Percentiles rank a stretch among this genome's conserved stretches.
phyloP scores from a whole-genome alignment of 441 rosid species.

The Heliophila coronopifolia region DNA sequence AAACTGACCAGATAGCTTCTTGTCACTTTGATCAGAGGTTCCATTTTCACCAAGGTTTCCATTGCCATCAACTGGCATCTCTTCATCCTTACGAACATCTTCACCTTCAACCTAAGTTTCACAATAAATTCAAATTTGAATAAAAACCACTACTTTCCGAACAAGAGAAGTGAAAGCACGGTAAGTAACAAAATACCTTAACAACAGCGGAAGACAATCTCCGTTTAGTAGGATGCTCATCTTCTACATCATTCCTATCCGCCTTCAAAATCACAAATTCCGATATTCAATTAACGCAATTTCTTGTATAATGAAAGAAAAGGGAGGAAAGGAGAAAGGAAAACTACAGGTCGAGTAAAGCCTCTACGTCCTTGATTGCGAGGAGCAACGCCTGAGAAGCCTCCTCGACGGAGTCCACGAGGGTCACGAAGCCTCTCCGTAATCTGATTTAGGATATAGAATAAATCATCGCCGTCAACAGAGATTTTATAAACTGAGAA shows the following conservation, averaged over 20 bases:
- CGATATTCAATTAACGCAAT: not conserved
- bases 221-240: constrained; percentile 80
- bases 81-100: constrained; percentile 56
- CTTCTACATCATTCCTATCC: constrained; percentile 58
- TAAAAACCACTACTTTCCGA: not conserved
- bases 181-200: constrained; percentile 53
- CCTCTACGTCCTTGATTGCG: constrained; percentile 62
- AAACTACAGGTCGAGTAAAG: constrained; percentile 54
- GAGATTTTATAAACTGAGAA: not conserved
- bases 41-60: constrained; percentile 36
- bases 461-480: not conserved
- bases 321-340: not conserved
- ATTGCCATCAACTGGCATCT: constrained; percentile 28
- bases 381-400: constrained; percentile 41
- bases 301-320: not conserved
- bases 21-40: constrained; percentile 30
- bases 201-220: constrained; percentile 87
- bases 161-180: not conserved
- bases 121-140: not conserved
- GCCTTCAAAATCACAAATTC: constrained; percentile 40
- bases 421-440: constrained; percentile 89
- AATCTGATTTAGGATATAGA: constrained; percentile 36
- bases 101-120: constrained; percentile 22
- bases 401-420: constrained; percentile 85
- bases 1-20: constrained; percentile 31